These are phyloP conservation scores for Aspergillus carbonarius DNA, from an alignment of 2,329 filamentous ascomycete species.

Conservation along the genomic window DNA sequence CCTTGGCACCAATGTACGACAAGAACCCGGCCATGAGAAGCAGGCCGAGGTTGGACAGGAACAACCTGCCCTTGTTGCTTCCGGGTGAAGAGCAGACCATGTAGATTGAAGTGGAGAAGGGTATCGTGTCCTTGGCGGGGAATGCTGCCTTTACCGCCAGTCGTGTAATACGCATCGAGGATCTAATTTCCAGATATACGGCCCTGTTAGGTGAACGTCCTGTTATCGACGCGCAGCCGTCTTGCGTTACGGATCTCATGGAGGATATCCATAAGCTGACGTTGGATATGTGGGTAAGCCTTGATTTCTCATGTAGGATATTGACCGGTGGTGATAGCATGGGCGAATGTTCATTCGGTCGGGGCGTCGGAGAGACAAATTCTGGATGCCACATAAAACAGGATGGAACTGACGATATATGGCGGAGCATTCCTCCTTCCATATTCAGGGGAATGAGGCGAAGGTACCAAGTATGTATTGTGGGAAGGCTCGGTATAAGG, in stretches of 20 bases:
- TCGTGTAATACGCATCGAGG: slow-evolving; percentile 45
- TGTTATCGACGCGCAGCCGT: too few relatives aligned
- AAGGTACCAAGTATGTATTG: background rate
- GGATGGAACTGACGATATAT: background rate
- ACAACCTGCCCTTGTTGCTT: slow-evolving; percentile 57
- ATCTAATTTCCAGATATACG: background rate
- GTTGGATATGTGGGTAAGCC: background rate
- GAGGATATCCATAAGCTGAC: slow-evolving; percentile 4
- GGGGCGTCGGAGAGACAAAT: background rate
- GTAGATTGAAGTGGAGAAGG: slow-evolving; percentile 55
- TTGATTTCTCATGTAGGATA: too few relatives aligned
- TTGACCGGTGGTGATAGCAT: background rate
- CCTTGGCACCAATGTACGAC: slow-evolving; percentile 52
- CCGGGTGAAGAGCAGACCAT: slow-evolving; percentile 59
- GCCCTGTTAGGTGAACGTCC: background rate
- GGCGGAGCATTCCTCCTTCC: background rate
- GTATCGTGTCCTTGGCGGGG: slow-evolving; percentile 13
- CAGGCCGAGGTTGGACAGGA: slow-evolving; percentile 61
- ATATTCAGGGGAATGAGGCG: slow-evolving; percentile 2
- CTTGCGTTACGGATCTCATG: background rate
- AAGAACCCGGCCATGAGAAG: slow-evolving; percentile 50
- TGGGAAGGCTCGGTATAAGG: background rate
- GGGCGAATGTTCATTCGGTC: slow-evolving; percentile 7
- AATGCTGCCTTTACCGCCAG: slow-evolving; percentile 39
- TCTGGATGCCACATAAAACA: background rate